phyloP scores from a whole-genome alignment of 2,329 filamentous ascomycete species.

The Botrytis elliptica region DNA sequence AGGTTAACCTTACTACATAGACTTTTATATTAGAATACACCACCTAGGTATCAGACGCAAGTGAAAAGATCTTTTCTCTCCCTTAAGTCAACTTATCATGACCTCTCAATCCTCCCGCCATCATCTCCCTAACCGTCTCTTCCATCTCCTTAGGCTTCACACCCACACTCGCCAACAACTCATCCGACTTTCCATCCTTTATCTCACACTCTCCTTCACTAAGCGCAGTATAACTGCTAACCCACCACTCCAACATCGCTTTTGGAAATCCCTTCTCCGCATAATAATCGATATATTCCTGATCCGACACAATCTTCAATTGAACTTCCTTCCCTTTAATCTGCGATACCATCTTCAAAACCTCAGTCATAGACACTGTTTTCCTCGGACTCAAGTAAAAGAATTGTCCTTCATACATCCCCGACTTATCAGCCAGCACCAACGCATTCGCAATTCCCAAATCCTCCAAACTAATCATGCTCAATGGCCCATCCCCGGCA shows the following conservation, averaged over 20 bases:
- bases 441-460: constrained; percentile 31
- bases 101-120: background rate
- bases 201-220: background rate
- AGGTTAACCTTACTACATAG: background rate
- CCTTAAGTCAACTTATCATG: background rate
- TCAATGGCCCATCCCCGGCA: constrained; percentile 33
- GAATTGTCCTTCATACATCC: constrained; percentile 10
- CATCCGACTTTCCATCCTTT: background rate
- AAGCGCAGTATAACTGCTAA: background rate
- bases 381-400: constrained; percentile 6
- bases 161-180: background rate
- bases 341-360: background rate
- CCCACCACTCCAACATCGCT: constrained; percentile 17
- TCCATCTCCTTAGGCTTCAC: constrained; percentile 3
- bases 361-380: background rate
- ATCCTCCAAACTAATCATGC: constrained; percentile 34
- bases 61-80: background rate
- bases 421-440: constrained; percentile 24
- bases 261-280: background rate
- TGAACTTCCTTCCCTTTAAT: background rate
- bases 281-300: constrained; percentile 4
- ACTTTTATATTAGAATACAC: no score
- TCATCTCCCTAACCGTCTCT: background rate
- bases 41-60: background rate
- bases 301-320: background rate